These are phyloP conservation scores for Uronychia binucleata DNA, from an alignment of 73 alveolate genomes.

Conservation along the genomic window DNA sequence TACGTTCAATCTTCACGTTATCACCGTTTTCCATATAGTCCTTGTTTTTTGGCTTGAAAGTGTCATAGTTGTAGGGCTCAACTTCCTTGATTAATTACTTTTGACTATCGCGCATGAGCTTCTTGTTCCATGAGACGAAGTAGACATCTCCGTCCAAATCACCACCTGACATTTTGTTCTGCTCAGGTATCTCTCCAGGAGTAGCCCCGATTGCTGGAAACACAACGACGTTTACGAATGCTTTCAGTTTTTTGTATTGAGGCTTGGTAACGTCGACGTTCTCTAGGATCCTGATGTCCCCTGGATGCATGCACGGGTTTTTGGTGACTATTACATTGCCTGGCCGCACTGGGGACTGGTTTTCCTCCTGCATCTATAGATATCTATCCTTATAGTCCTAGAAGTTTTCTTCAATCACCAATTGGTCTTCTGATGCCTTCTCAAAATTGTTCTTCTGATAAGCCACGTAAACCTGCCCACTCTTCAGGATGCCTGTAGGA, in stretches of 20 bases:
- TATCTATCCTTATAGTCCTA: not conserved
- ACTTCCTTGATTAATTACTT: constrained; percentile 39
- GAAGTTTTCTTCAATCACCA: constrained; percentile 25
- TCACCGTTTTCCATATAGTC: not conserved
- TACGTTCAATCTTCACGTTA: no score
- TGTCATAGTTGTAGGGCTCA: constrained; percentile 9
- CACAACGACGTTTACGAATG: constrained; percentile 76
- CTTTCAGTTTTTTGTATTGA: constrained; percentile 57
- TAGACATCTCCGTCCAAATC: constrained; percentile 94
- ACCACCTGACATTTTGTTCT: constrained; percentile 83
- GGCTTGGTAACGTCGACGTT: not conserved
- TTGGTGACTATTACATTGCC: constrained; percentile 74
- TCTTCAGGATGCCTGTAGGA: constrained; percentile 65
- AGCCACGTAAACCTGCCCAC: constrained; percentile 70
- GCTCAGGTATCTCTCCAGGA: constrained; percentile 77
- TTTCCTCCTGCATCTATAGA: not conserved
- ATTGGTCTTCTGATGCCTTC: constrained; percentile 1
- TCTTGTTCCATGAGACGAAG: constrained; percentile 73
- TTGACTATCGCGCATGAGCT: not conserved
- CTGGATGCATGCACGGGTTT: constrained; percentile 93
- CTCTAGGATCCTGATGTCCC: constrained; percentile 78
- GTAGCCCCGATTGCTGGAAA: constrained; percentile 78
- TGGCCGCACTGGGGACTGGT: not conserved
- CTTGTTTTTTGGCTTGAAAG: not conserved
- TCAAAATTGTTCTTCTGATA: not conserved